Conservation (phyloP, 1,139 yeast species). For the Candida buenavistaensis region DNA sequence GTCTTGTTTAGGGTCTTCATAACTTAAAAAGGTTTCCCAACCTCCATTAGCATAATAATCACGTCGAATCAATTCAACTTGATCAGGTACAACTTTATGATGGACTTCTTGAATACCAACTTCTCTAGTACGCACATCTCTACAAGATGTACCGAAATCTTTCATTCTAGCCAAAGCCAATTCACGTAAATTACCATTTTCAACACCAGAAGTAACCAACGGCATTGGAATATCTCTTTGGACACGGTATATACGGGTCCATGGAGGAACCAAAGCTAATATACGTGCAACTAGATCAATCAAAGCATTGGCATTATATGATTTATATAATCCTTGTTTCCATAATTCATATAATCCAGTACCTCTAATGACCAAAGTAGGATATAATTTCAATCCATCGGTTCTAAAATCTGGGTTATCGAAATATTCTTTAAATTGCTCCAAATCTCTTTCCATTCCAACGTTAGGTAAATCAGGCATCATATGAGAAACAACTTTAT, state of each 20-base stretch:
- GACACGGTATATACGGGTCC: constrained; percentile 98
- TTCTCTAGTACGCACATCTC: constrained; percentile 98
- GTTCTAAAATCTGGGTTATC: constrained; percentile 97
- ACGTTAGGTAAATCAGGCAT: constrained; percentile 99
- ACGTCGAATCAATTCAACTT: constrained; percentile 91
- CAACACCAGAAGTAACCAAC: constrained; percentile 95
- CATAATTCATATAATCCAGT: constrained; percentile 96
- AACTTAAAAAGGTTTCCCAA: constrained; percentile 95
- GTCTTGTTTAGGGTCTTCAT: constrained; percentile 97
- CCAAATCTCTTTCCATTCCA: constrained; percentile 97
- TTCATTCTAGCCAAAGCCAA: constrained; percentile 96
- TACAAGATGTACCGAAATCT: constrained; percentile 93
- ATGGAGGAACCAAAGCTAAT: constrained; percentile 94
- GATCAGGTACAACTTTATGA: constrained; percentile 95
- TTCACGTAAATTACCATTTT: constrained; percentile 94
- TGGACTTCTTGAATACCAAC: constrained; percentile 99
- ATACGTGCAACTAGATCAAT: constrained; percentile 95
- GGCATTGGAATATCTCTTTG: constrained; percentile 99
- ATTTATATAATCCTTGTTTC: constrained; percentile 93
- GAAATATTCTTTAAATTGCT: constrained; percentile 93
- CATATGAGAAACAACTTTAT: constrained; percentile 97
- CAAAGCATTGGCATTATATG: constrained; percentile 91
- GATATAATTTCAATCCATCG: constrained; percentile 93
- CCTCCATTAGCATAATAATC: constrained; percentile 98
- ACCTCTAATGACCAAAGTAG: constrained; percentile 95